Evolutionary conservation across 2,329 filamentous ascomycete genomes (phyloP).

Genomic region (Cercospora brassicicola): DNA sequence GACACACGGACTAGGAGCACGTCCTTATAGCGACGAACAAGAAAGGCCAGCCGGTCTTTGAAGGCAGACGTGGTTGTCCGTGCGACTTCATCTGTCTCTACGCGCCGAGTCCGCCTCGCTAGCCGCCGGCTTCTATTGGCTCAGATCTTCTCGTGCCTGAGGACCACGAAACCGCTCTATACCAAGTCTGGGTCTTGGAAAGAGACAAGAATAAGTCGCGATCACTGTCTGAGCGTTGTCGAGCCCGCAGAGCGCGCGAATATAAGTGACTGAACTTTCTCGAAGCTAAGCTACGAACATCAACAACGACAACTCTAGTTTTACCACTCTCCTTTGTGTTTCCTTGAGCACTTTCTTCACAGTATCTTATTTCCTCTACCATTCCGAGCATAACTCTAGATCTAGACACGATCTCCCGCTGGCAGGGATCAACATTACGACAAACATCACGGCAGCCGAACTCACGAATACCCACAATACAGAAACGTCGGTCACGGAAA

Average conservation of each 20-base stretch:
- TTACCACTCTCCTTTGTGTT: constrained; percentile 25
- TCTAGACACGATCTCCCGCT: constrained; percentile 28
- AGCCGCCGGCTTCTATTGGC: constrained; percentile 31
- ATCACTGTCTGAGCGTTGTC: constrained; percentile 15
- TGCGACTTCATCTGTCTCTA: constrained; percentile 22
- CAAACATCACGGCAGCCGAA: constrained; percentile 8
- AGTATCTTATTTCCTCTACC: background rate
- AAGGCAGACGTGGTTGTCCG: constrained; percentile 18
- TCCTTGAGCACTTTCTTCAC: constrained; percentile 1
- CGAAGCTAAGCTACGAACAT: background rate
- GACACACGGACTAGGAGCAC: background rate
- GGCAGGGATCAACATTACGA: constrained; percentile 27
- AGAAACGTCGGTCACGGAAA: constrained; percentile 13
- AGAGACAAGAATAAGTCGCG: constrained; percentile 22
- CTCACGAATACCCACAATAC: constrained; percentile 8
- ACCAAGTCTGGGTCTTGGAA: constrained; percentile 11
- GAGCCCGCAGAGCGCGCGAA: background rate
- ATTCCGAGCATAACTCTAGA: background rate
- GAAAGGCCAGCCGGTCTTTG: background rate
- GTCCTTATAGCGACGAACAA: background rate
- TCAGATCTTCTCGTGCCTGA: constrained; percentile 12
- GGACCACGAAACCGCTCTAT: constrained; percentile 25
- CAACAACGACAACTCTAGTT: constrained; percentile 4
- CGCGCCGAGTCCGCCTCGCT: constrained; percentile 25
- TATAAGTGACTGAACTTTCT: constrained; percentile 17